phyloP scores from a whole-genome alignment of 176 grass and related monocot genomes.

The sorghum (Sorghum bicolor) region Sorghum_bicolor_NCBIv3 NC_012870.2:54883001-54883500 shows the following conservation, averaged over 20 bases:
- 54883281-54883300: conserved; percentile 47
- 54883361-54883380: conserved; percentile 84
- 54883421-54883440: conserved; percentile 94
- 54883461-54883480: background rate
- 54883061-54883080: conserved; percentile 94
- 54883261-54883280: conserved; percentile 82
- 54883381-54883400: conserved; percentile 94
- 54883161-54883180: conserved; percentile 3
- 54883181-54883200: conserved; percentile 52
- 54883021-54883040: background rate
- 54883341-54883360: conserved; percentile 7
- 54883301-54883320: background rate
- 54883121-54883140: conserved; percentile 36
- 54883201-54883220: conserved; percentile 88
- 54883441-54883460: conserved; percentile 94
- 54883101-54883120: conserved; percentile 91
- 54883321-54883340: background rate
- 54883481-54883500: background rate
- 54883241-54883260: conserved; percentile 82
- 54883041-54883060: conserved; percentile 40
- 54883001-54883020: conserved; percentile 14
- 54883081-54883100: conserved; percentile 85
- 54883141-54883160: background rate
- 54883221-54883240: conserved; percentile 83
- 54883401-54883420: conserved; percentile 97